A percentile compares a stretch with the other conserved stretches of the same genome.
Conservation (phyloP, 257 asterid species). For the Primulina huaijiensis region DNA sequence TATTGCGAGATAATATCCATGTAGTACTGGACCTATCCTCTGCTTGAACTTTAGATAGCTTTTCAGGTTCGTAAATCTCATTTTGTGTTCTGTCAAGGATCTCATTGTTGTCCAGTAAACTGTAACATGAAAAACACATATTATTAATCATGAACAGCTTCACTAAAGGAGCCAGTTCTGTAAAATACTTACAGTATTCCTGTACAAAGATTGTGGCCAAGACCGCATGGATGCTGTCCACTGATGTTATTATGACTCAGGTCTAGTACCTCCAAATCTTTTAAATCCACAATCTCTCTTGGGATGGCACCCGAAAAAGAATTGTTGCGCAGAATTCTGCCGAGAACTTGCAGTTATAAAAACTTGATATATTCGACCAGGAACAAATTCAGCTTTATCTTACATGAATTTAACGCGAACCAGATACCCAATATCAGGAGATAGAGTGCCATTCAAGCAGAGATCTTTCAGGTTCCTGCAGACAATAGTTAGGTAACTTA, state of each 20-base stretch:
- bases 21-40: constrained; percentile 35
- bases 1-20: constrained; percentile 1
- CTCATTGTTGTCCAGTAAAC: constrained; percentile 70
- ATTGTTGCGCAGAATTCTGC: constrained; percentile 78
- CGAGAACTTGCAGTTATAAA: constrained; percentile 4
- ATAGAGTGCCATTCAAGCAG: constrained; percentile 59
- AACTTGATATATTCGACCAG: not conserved
- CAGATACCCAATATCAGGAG: constrained; percentile 59
- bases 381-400: constrained; percentile 24
- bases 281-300: constrained; percentile 51
- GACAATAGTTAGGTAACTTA: not conserved
- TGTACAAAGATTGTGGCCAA: constrained; percentile 48
- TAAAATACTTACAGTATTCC: constrained; percentile 46
- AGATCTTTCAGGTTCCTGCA: constrained; percentile 75
- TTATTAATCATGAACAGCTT: not conserved
- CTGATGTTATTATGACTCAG: constrained; percentile 72
- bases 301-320: constrained; percentile 80
- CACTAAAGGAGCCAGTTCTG: no score
- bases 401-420: constrained; percentile 62
- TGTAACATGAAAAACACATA: constrained; percentile 20
- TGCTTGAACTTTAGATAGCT: constrained; percentile 55
- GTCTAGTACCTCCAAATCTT: constrained; percentile 69
- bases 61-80: constrained; percentile 41
- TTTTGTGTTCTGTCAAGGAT: constrained; percentile 27
- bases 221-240: constrained; percentile 56